Evolutionary conservation across 371 early-diverging fungal species (phyloP).

Genomic region (Gilbertella persicaria): DNA sequence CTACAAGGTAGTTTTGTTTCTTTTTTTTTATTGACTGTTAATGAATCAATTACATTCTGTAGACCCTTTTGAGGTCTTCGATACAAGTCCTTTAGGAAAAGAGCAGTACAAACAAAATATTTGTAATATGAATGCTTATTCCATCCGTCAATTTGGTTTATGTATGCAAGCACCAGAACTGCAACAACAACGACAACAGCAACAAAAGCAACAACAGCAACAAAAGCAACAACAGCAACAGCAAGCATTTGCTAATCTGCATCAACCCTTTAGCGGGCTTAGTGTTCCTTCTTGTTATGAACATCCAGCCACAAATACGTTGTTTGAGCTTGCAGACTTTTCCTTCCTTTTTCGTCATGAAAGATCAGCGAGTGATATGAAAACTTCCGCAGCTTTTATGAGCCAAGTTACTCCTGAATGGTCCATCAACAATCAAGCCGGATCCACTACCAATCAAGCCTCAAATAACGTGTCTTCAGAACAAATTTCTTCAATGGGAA

Average conservation of each 20-base stretch:
- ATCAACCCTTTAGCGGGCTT: too few species aligned
- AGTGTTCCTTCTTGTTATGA: too few species aligned
- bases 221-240: not conserved
- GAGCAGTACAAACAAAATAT: not conserved
- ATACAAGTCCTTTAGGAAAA: not conserved
- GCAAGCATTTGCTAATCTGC: not conserved
- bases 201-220: not conserved
- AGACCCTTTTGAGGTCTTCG: not conserved
- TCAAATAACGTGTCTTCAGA: not conserved
- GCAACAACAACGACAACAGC: not conserved
- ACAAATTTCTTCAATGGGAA: not conserved
- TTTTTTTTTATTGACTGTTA: too few species aligned
- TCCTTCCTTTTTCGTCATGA: not conserved
- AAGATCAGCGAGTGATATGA: too few species aligned
- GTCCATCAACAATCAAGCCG: not conserved
- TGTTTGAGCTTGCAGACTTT: slow-evolving; percentile 5
- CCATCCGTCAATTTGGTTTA: slow-evolving; percentile 22
- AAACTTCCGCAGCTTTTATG: too few species aligned
- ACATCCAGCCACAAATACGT: too few species aligned
- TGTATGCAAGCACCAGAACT: not conserved
- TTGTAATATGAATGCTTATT: slow-evolving; percentile 3
- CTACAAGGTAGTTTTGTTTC: not conserved
- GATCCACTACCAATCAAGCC: not conserved
- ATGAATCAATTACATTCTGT: too few species aligned
- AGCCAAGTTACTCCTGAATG: too few species aligned